Base-by-base conservation (phyloP, 2,329 filamentous ascomycete species). In the Daldinia eschscholtzii region DNA sequence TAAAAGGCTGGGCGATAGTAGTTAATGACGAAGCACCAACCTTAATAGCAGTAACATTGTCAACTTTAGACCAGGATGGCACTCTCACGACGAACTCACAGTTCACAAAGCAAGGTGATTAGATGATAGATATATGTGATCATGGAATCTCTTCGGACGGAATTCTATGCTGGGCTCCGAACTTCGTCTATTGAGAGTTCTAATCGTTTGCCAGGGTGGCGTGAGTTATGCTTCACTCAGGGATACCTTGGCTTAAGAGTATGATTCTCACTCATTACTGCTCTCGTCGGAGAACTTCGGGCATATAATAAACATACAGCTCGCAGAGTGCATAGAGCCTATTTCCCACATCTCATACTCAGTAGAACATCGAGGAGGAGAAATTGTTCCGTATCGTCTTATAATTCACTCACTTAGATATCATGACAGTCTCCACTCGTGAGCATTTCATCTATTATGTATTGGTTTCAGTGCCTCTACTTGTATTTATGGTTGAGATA, bases 271-370 rank as follows among this genome's bases (percentile, higher is more conserved):
- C 20, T 56, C 20, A 26, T 5, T 42, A n/a, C 42, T 12, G 13
- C 23, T 42, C 13, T 18, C 33, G 5, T 13, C 20, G 12, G 42
- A 56, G 28, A 13, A 3, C 44, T 33, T 64, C 52, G 64, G 57
- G 15, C 56, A 52, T 55, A 9, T 9, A 65, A 60, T 37, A 62
- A 53, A 57, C 61, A 53, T 55, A 13, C 13, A 46, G 20, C 18
- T 37, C 26, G 61, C 58, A 70, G 50, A 44, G 44, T 64, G 46
- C 58, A 57, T 68, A 52, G 62, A 70, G 61, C 68, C 59, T 70
- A 70, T 63, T 65, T 39, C 33, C 52, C 20, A 12, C 48, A 28
- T 48, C 30, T 55, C 53, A 39, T 41, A 12, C 46, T 7, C 18
- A 18, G 13, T 13, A 41, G 18, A n/a, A n/a, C 50, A 30, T 56